Evolutionary conservation across 768 basidiomycete species (phyloP).

Genomic region (Lactifluus rugatus): DNA sequence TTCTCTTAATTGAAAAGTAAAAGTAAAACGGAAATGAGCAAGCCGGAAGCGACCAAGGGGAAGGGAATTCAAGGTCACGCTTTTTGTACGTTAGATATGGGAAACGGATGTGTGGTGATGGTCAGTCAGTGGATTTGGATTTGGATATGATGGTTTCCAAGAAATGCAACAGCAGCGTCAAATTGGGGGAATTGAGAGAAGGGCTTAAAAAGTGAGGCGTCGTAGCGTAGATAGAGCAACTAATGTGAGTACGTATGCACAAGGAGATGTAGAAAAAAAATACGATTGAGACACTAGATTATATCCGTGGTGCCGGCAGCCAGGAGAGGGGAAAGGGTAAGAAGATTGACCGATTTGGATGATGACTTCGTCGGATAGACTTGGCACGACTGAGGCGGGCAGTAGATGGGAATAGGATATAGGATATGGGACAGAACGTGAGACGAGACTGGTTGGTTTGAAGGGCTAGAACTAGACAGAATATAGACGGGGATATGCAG

Average conservation of each 20-base stretch:
- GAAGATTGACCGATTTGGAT: neutral
- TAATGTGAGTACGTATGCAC: neutral
- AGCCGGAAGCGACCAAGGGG: neutral
- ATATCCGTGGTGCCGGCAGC: neutral
- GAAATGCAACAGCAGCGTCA: neutral
- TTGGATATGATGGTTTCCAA: neutral
- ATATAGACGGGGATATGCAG: constrained; percentile 10
- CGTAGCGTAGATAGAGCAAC: neutral
- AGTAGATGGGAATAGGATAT: constrained; percentile 3
- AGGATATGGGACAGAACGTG: constrained; percentile 9
- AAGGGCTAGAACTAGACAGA: constrained; percentile 12
- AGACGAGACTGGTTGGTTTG: constrained; percentile 8
- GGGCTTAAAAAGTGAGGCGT: neutral
- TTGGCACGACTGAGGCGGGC: neutral
- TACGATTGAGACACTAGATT: neutral
- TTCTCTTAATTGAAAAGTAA: neutral
- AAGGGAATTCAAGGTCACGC: neutral
- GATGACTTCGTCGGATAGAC: neutral
- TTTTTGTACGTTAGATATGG: neutral
- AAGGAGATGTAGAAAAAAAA: neutral
- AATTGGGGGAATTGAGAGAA: neutral
- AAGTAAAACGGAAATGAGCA: neutral
- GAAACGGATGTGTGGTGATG: neutral
- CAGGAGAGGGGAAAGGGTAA: too few relatives aligned
- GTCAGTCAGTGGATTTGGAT: neutral